Conservation (phyloP, 2,329 filamentous ascomycete genomes). For the Verruconis gallopava region DNA sequence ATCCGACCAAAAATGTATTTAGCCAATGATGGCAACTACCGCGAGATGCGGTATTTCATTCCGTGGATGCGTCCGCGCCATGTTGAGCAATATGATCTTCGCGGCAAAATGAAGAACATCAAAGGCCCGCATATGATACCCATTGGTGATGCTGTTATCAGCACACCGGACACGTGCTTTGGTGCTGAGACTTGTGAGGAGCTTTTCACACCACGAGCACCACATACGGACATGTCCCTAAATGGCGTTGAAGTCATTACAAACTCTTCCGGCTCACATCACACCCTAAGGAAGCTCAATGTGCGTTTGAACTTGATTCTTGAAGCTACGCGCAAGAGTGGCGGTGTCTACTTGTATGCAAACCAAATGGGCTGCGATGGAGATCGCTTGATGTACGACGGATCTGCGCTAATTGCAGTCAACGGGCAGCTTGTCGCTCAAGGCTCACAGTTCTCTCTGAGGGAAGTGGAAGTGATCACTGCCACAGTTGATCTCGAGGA, state of each 20-base stretch:
- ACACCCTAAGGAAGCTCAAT: slow-evolving; percentile 53
- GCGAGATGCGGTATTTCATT: slow-evolving; percentile 50
- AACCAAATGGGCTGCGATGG: slow-evolving; percentile 46
- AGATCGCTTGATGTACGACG: slow-evolving; percentile 49
- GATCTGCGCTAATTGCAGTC: slow-evolving; percentile 42
- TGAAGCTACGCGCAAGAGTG: slow-evolving; percentile 50
- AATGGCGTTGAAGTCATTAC: slow-evolving; percentile 57
- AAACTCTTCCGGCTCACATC: slow-evolving; percentile 49
- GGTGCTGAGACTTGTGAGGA: slow-evolving; percentile 58
- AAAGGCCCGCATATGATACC: slow-evolving; percentile 43
- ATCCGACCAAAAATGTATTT: slow-evolving; percentile 62
- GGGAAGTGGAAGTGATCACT: slow-evolving; percentile 39
- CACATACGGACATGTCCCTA: slow-evolving; percentile 48
- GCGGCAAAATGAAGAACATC: slow-evolving; percentile 39
- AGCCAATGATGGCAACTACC: slow-evolving; percentile 29
- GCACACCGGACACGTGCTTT: slow-evolving; percentile 41
- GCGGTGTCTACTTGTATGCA: slow-evolving; percentile 50
- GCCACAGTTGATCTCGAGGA: slow-evolving; percentile 52
- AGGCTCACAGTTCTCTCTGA: slow-evolving; percentile 51
- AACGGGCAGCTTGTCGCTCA: slow-evolving; percentile 53
- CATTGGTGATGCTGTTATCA: slow-evolving; percentile 56
- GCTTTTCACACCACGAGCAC: slow-evolving; percentile 45
- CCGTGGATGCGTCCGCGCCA: slow-evolving; percentile 47
- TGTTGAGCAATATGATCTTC: slow-evolving; percentile 53
- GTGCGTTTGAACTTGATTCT: slow-evolving; percentile 51